Evolutionary conservation across 2,329 filamentous ascomycete genomes (phyloP).

Genomic region (Teratosphaeria epicoccoides): DNA sequence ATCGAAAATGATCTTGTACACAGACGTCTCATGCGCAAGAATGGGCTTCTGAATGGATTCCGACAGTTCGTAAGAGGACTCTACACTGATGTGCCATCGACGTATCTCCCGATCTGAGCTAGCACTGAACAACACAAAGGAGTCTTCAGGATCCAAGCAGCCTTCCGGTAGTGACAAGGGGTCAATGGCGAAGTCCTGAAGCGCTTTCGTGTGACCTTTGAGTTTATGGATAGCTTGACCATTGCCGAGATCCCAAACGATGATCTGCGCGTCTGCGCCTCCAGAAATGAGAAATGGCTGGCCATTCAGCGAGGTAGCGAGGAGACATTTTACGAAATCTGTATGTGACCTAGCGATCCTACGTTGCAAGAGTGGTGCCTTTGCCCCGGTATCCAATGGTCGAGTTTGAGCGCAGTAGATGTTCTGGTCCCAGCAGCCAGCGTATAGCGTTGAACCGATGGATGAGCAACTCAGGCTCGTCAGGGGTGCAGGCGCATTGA

Average conservation of each 20-base stretch:
- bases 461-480: conserved; percentile 61
- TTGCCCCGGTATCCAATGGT: conserved; percentile 33
- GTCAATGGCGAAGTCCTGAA: conserved; percentile 74
- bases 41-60: conserved; percentile 45
- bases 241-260: conserved; percentile 68
- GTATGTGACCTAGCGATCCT: conserved; percentile 41
- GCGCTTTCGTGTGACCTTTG: conserved; percentile 65
- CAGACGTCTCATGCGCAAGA: conserved; percentile 76
- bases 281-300: conserved; percentile 44
- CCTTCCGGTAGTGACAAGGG: conserved; percentile 38
- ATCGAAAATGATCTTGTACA: conserved; percentile 66
- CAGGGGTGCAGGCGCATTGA: conserved; percentile 60
- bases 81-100: conserved; percentile 55
- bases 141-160: conserved; percentile 27
- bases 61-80: conserved; percentile 44
- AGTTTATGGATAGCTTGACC: conserved; percentile 63
- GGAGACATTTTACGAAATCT: conserved; percentile 83
- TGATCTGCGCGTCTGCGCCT: conserved; percentile 36
- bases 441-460: conserved; percentile 52
- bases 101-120: conserved; percentile 56
- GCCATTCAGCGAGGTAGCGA: conserved; percentile 50
- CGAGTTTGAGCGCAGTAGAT: conserved; percentile 63
- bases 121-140: conserved; percentile 58
- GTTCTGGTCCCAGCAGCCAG: conserved; percentile 88
- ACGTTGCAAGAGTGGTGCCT: neutral